phyloP scores from a whole-genome alignment of 495 filamentous ascomycete species.

The Penicillium soppii region DNA sequence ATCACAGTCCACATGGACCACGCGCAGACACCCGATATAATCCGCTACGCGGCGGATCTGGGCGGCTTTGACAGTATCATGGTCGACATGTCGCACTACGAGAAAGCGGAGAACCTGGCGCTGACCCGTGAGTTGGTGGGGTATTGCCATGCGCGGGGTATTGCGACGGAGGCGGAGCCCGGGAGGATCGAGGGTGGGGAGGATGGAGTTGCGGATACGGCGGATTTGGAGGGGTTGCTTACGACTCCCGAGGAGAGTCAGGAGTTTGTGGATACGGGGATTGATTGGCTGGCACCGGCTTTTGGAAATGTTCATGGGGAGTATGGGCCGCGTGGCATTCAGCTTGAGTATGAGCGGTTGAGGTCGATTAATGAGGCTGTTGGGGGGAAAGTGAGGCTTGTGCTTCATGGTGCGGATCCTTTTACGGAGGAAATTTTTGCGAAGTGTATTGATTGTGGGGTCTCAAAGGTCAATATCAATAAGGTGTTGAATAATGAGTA shows the following conservation, averaged over 20 bases:
- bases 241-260: conserved; percentile 77
- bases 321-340: conserved; percentile 73
- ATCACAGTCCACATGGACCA: conserved; percentile 77
- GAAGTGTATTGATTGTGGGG: conserved; percentile 66
- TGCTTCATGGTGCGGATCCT: conserved; percentile 77
- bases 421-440: conserved; percentile 68
- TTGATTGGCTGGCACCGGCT: conserved; percentile 80
- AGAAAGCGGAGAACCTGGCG: conserved; percentile 75
- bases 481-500: conserved; percentile 77
- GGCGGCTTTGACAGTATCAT: conserved; percentile 78
- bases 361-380: conserved; percentile 61
- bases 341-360: conserved; percentile 71
- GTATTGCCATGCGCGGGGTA: conserved; percentile 73
- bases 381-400: conserved; percentile 61
- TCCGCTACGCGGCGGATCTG: conserved; percentile 62
- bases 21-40: conserved; percentile 69
- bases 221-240: conserved; percentile 67
- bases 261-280: conserved; percentile 75
- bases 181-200: conserved; percentile 83
- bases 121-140: conserved; percentile 66
- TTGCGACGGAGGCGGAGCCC: conserved; percentile 78
- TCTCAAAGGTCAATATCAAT: conserved; percentile 81
- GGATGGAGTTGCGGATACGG: conserved; percentile 77
- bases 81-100: conserved; percentile 81
- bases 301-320: conserved; percentile 87